Evolutionary conservation across 495 filamentous ascomycete species (phyloP), one percentile per base, ranked within the genome.

Genomic region (Aspergillus bertholletiae): DNA sequence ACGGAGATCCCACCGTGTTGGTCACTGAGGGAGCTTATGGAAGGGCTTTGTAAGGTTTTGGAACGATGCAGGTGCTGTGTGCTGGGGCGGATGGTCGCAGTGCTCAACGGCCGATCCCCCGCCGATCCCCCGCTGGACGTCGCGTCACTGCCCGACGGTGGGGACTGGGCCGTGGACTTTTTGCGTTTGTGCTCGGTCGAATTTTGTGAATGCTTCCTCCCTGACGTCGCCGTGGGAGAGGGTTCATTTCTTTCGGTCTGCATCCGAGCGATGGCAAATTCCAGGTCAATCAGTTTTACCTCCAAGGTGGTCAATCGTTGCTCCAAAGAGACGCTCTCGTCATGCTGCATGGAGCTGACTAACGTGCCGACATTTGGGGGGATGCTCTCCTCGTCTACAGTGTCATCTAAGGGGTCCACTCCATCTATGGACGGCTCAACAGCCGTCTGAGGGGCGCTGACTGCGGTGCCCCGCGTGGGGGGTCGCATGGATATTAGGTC

Each of bases 261-360:
- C 57, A 82, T 68, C 32, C 78, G 72, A 0, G 79, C 77, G 48
- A 82, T 78, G 1, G 79, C 79, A 44, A 79, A 80, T 54, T 82
- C 79, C 8, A 82, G 65, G 32, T 82, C 79, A 56, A 82, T 80
- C 34, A 82, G 64, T 47, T 82, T 82, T 5, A 82, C 77, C 46
- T 82, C 79, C 0, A 82, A 55, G 0, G 78, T 82, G 32, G 77
- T 74, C 7, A 82, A 39, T 20, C 79, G 73, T 43, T 82, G 77
- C 54, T 82, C 79, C 1, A 80, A 51, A 1, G 76, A 77, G 8
- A 75, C 62, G 23, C 69, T 67, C 21, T 77, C 75, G 49, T 78
- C 75, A 53, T 69, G 66, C 27, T 78, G 74, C 66, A 80, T 76
- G 15, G 67, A 59, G 44, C 64, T 71, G 11, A 77, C 64, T 6